phyloP scores from a whole-genome alignment of 2,329 filamentous ascomycete species.

The Polychaeton citri region DNA sequence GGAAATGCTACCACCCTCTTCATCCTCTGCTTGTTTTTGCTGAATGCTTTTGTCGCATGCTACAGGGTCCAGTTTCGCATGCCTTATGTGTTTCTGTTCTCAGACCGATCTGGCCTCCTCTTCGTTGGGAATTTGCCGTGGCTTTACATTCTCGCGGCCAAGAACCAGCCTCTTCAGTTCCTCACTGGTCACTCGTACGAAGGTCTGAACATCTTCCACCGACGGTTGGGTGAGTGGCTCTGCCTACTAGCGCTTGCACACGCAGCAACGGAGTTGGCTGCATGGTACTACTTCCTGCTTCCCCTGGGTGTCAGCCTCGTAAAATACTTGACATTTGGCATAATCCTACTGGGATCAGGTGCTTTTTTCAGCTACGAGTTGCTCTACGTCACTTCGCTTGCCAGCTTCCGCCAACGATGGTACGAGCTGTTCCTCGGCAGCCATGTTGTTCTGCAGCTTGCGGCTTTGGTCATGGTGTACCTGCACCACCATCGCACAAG shows the following conservation, averaged over 20 bases:
- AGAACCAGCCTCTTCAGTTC: conserved; percentile 49
- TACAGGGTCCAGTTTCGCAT: conserved; percentile 36
- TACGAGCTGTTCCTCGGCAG: conserved; percentile 50
- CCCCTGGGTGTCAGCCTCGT: conserved; percentile 34
- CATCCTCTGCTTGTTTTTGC: conserved; percentile 36
- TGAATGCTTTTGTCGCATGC: conserved; percentile 47
- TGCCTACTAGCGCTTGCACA: conserved; percentile 48
- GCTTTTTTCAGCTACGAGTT: conserved; percentile 46
- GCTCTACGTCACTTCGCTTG: conserved; percentile 49
- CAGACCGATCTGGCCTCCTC: conserved; percentile 43
- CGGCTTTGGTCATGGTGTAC: conserved; percentile 43
- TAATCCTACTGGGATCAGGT: conserved; percentile 41
- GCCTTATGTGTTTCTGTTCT: conserved; percentile 43
- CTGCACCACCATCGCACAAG: conserved; percentile 43
- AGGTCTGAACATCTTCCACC: conserved; percentile 51
- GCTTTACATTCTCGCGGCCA: conserved; percentile 51
- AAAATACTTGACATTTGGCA: conserved; percentile 38
- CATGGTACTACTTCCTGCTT: conserved; percentile 40
- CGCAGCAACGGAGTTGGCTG: conserved; percentile 38
- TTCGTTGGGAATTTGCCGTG: conserved; percentile 39
- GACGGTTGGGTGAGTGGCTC: conserved; percentile 48
- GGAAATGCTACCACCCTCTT: conserved; percentile 43
- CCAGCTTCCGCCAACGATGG: conserved; percentile 44
- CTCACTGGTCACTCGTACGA: conserved; percentile 55
- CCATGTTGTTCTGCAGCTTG: conserved; percentile 45